Evolutionary conservation across 139 green algal genomes (phyloP).

Genomic region (Choricystis sp.): DNA sequence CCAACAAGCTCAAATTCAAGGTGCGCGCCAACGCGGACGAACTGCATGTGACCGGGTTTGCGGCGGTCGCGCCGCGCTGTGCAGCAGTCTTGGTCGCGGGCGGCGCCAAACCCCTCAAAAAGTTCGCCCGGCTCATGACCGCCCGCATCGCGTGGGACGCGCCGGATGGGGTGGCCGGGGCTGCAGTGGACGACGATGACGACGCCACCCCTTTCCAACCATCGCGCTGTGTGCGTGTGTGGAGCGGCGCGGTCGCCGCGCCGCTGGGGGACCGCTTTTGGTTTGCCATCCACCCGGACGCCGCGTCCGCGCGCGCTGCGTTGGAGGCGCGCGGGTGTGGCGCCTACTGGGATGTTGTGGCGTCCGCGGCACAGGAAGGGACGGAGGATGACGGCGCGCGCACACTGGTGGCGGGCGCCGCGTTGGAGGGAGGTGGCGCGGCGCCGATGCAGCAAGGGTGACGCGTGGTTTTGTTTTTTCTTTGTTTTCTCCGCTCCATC

Average conservation of each 20-base stretch:
- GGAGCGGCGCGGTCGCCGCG: background rate
- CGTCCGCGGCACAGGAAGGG: no score
- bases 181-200: background rate
- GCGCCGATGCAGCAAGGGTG: no score
- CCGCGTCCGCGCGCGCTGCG: no score
- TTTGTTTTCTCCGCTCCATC: no score
- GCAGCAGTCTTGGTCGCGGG: constrained; percentile 13
- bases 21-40: constrained; percentile 81
- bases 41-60: constrained; percentile 30
- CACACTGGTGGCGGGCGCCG: no score
- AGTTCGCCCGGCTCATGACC: background rate
- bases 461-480: no score
- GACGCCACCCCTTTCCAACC: background rate
- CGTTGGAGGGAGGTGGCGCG: no score
- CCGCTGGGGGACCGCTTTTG: no score
- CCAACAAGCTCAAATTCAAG: constrained; percentile 60
- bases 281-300: no score
- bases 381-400: no score
- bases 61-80: constrained; percentile 2
- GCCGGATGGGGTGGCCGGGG: background rate
- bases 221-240: background rate
- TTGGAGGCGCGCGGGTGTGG: no score
- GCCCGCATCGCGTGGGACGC: background rate
- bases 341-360: no score
- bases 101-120: background rate